phyloP scores from a whole-genome alignment of 129 eudicot genomes.

The sunflower (Helianthus annuus) region DNA sequence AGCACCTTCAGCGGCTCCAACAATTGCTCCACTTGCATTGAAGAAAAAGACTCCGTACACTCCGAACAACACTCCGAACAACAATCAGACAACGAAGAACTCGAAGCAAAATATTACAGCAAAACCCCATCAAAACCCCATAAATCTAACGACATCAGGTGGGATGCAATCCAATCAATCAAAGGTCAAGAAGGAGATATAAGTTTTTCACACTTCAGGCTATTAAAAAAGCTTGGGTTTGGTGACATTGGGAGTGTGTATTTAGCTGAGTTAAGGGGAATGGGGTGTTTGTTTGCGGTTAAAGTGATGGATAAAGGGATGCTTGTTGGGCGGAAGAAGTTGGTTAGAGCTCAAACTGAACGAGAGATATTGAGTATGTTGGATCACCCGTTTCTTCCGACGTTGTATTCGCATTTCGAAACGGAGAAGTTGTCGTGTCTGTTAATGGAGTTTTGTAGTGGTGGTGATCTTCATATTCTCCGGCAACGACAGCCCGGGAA shows the following conservation, averaged over 20 bases:
- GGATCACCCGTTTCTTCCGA: slow-evolving; percentile 95
- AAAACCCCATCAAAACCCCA: slow-evolving; percentile 68
- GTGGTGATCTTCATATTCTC: slow-evolving; percentile 93
- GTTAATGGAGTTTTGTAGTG: slow-evolving; percentile 95
- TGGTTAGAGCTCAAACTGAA: slow-evolving; percentile 89
- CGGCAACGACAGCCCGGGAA: slow-evolving; percentile 80
- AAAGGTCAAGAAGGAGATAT: slow-evolving; percentile 66
- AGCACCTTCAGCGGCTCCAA: slow-evolving; percentile 47
- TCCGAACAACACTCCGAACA: not conserved
- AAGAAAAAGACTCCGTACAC: slow-evolving; percentile 30
- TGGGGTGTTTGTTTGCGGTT: slow-evolving; percentile 84
- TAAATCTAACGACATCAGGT: slow-evolving; percentile 69
- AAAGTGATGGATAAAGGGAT: slow-evolving; percentile 97
- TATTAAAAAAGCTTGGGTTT: slow-evolving; percentile 90
- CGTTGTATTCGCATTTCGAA: slow-evolving; percentile 90
- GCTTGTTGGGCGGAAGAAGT: slow-evolving; percentile 83
- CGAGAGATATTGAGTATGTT: slow-evolving; percentile 79
- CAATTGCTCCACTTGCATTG: slow-evolving; percentile 38
- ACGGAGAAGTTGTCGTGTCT: slow-evolving; percentile 90
- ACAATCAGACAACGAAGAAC: no score
- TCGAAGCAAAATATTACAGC: no score
- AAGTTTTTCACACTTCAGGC: slow-evolving; percentile 84
- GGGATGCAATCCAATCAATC: slow-evolving; percentile 83
- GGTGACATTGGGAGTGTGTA: slow-evolving; percentile 99
- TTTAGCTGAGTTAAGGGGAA: slow-evolving; percentile 83